These are phyloP conservation scores for Galeopsis tetrahit DNA, from an alignment of 257 asterid genomes.

Conservation along the genomic window DNA sequence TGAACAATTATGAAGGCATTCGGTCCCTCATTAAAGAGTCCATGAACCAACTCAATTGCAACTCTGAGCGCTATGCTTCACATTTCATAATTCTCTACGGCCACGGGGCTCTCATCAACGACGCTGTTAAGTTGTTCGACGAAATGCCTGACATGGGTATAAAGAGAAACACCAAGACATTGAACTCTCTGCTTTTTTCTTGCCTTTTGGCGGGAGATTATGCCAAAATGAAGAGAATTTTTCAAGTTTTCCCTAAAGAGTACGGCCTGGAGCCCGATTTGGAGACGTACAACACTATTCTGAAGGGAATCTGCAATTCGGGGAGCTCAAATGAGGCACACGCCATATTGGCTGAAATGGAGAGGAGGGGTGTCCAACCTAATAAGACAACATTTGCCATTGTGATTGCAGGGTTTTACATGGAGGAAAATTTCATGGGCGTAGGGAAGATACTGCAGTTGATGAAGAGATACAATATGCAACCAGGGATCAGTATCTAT, in stretches of 20 bases:
- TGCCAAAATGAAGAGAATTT: conserved; percentile 65
- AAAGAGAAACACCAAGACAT: conserved; percentile 50
- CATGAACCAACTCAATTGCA: conserved; percentile 43
- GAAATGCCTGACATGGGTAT: conserved; percentile 61
- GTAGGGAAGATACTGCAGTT: conserved; percentile 68
- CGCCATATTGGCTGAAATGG: conserved; percentile 81
- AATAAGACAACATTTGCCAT: conserved; percentile 53
- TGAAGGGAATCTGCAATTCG: conserved; percentile 74
- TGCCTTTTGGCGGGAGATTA: conserved; percentile 66
- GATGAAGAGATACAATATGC: conserved; percentile 60
- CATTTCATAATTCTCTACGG: conserved; percentile 77
- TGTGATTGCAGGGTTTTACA: conserved; percentile 68
- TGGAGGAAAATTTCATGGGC: conserved; percentile 60
- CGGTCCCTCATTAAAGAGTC: conserved; percentile 62
- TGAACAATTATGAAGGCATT: conserved; percentile 55
- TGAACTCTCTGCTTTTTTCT: conserved; percentile 69
- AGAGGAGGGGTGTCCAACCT: conserved; percentile 59
- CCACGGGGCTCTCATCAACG: conserved; percentile 59
- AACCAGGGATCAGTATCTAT: conserved; percentile 54
- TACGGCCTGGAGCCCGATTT: conserved; percentile 63
- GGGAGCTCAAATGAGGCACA: conserved; percentile 59
- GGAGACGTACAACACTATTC: conserved; percentile 66
- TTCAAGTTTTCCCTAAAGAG: conserved; percentile 58
- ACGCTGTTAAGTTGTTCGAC: conserved; percentile 71
- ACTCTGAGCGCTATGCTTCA: conserved; percentile 51